Conservation (phyloP, 352 stramenopile genomes). For the Phytophthora cactorum region DNA sequence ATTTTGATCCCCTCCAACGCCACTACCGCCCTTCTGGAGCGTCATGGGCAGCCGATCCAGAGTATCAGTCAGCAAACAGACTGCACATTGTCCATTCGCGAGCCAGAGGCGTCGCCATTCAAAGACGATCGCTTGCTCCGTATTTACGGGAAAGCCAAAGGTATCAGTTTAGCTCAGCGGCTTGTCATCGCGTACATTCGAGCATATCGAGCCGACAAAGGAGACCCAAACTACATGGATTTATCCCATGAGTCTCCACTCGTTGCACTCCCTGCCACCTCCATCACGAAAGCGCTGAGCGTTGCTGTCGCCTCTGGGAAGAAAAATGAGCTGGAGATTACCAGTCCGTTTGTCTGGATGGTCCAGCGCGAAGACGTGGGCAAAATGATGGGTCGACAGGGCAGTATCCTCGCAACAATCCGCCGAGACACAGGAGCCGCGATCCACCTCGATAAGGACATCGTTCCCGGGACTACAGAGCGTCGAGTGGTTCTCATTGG, state of each 20-base stretch:
- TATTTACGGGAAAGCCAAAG: slow-evolving; percentile 61
- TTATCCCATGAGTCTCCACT: slow-evolving; percentile 33
- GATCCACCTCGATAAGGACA: slow-evolving; percentile 53
- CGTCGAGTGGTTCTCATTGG: slow-evolving; percentile 57
- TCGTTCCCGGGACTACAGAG: slow-evolving; percentile 52
- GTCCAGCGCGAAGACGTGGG: slow-evolving; percentile 54
- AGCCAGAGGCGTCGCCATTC: slow-evolving; percentile 45
- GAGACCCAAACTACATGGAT: slow-evolving; percentile 60
- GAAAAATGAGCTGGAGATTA: slow-evolving; percentile 29
- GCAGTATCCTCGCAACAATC: slow-evolving; percentile 53
- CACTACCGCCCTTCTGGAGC: slow-evolving; percentile 58
- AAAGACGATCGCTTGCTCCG: slow-evolving; percentile 64
- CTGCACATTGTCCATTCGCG: slow-evolving; percentile 66
- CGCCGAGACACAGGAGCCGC: slow-evolving; percentile 45
- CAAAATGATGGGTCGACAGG: slow-evolving; percentile 67
- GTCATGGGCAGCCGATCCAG: slow-evolving; percentile 55
- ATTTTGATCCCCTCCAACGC: slow-evolving; percentile 68
- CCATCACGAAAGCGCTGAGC: slow-evolving; percentile 49
- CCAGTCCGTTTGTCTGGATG: slow-evolving; percentile 55
- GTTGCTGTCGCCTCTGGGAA: slow-evolving; percentile 31
- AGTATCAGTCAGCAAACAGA: slow-evolving; percentile 48
- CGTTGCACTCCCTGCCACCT: slow-evolving; percentile 43
- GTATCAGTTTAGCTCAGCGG: slow-evolving; percentile 67
- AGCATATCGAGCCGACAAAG: slow-evolving; percentile 45
- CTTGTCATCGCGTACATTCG: slow-evolving; percentile 68